Percentiles rank a stretch among this genome's conserved stretches.
Conservation (phyloP, 1,284 basidiomycete species). For the Leccinum subatratum region DNA sequence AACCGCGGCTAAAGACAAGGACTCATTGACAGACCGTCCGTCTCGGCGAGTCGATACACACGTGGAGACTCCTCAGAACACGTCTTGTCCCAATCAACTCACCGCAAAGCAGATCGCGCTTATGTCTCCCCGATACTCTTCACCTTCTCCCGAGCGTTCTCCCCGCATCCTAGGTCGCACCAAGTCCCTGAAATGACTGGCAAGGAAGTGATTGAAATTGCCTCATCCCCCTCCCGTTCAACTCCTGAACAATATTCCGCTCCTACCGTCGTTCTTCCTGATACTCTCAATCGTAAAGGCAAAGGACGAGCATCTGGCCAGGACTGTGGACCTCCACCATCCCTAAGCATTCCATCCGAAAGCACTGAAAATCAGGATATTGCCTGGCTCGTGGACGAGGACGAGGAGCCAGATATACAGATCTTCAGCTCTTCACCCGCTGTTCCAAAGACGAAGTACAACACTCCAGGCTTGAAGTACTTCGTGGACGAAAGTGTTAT, state of each 20-base stretch:
- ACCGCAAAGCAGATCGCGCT: slow-evolving; percentile 2
- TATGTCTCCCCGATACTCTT: slow-evolving; percentile 9
- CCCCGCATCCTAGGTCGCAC: slow-evolving; percentile 21
- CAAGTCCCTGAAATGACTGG: slow-evolving; percentile 2
- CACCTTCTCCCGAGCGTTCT: slow-evolving; percentile 25
- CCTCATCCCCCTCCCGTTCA: slow-evolving; percentile 25
- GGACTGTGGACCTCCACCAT: neutral
- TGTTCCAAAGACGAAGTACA: slow-evolving; percentile 7
- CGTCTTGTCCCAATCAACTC: slow-evolving; percentile 3
- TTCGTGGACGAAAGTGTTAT: slow-evolving; percentile 10
- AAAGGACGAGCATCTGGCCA: slow-evolving; percentile 13
- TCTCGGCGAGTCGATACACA: slow-evolving; percentile 45
- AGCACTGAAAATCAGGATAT: slow-evolving; percentile 37
- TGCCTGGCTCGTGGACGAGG: slow-evolving; percentile 63
- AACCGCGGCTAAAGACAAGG: slow-evolving; percentile 32
- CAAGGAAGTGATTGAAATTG: slow-evolving; percentile 31
- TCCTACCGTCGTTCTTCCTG: neutral
- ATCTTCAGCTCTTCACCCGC: slow-evolving; percentile 48
- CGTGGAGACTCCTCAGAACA: slow-evolving; percentile 45
- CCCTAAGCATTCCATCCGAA: slow-evolving; percentile 1
- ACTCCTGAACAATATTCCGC: slow-evolving; percentile 8
- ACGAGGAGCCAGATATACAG: slow-evolving; percentile 48
- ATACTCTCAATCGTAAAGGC: slow-evolving; percentile 7
- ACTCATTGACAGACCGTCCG: slow-evolving; percentile 35
- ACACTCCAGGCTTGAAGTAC: neutral